Base-by-base conservation (phyloP, 306 rosid species). In the Gillenia trifoliata region DNA sequence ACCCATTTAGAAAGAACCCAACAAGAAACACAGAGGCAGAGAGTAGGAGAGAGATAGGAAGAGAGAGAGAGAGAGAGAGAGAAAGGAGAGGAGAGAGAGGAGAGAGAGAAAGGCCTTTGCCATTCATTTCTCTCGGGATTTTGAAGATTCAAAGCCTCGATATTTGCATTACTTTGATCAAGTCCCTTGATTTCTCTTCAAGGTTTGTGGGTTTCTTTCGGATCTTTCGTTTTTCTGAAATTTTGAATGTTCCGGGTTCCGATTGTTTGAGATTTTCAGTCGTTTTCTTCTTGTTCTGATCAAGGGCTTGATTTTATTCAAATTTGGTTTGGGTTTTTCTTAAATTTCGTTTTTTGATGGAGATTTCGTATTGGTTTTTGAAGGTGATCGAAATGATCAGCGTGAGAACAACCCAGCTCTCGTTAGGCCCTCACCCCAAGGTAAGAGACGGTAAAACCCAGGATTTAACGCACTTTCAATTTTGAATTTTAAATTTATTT, bases 401-500 rank as follows among this genome's bases (percentile, higher is more conserved):
- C 67, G 79, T n/a, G 85, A 84, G 75, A 82, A 79, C 45, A 76
- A 75, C 36, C 78, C 57, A 62, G 80, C 59, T 60, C 73, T 23
- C 29, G 43, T 41, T 38, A 62, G 85, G 49, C 80, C 80, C 41
- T 64, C 80, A 11, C 64, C 80, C 71, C 87, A 73, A 78, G 87
- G 88, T 88, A 4, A 43, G 13, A 6, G 67, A 60, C 2, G 10
- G 47, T 8, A 23, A 19, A 54, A 20, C 11, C 33, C 50, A 45
- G 50, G 19, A 45, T 28, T 61, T 20, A 61, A 61, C 13, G 15
- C 26, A 26, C 6, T 20, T 45, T 41, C 63, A 26, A 62, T 31
- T 56, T 43, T 2, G 9, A 33, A 34, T 41, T 26, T 52, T 1
- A 0, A 45, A 34, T 41, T 65, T 56, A 28, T 28, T 45, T 45